Evolutionary conservation across 306 rosid genomes (phyloP).

Genomic region (Fagus crenata): DNA sequence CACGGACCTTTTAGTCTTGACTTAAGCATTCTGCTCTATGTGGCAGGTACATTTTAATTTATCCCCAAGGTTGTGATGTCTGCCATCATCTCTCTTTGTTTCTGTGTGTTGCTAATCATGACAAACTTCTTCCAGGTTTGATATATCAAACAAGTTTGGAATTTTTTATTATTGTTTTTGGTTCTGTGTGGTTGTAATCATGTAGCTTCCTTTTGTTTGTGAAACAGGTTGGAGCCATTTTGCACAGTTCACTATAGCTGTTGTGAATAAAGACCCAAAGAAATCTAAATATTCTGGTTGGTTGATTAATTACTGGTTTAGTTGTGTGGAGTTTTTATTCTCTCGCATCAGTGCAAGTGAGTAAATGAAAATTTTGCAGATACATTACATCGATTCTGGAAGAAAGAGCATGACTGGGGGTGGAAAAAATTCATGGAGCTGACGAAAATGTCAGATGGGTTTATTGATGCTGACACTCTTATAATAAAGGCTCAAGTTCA

Average conservation of each 20-base stretch:
- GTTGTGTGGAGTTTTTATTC: conserved; percentile 23
- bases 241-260: conserved; percentile 96
- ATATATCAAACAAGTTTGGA: conserved; percentile 6
- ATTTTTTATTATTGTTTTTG: conserved; percentile 25
- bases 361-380: conserved; percentile 50
- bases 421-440: conserved; percentile 99
- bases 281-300: conserved; percentile 93
- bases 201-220: conserved; percentile 16
- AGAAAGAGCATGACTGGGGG: conserved; percentile 99
- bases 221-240: conserved; percentile 93
- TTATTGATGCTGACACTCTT: conserved; percentile 87
- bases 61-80: conserved; percentile 98
- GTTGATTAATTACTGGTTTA: conserved; percentile 36
- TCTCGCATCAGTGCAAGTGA: conserved; percentile 19
- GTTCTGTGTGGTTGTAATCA: conserved; percentile 19
- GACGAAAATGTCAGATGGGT: conserved; percentile 92
- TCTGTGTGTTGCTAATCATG: conserved; percentile 97
- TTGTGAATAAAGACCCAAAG: conserved; percentile 92
- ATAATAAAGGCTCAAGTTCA: conserved; percentile 99
- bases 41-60: conserved; percentile 95
- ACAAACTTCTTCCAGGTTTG: conserved; percentile 97
- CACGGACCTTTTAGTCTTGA: conserved; percentile 16
- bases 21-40: conserved; percentile 24
- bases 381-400: conserved; percentile 98
- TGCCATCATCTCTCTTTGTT: conserved; percentile 97